Conservation (phyloP, 2,329 filamentous ascomycete species). For the Colletotrichum sp. region DNA sequence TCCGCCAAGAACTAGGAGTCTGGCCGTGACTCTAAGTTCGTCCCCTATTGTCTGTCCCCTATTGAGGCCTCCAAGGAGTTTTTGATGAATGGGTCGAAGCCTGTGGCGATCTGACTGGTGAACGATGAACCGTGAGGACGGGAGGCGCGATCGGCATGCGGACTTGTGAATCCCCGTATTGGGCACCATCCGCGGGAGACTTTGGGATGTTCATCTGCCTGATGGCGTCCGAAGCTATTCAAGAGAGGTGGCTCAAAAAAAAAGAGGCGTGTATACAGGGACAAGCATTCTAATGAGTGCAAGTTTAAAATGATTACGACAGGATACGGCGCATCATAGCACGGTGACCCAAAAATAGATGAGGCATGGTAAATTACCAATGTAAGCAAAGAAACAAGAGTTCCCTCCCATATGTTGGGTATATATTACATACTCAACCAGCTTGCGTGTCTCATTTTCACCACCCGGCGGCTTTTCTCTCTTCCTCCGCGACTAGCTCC, state of each 20-base stretch:
- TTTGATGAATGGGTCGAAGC: neutral
- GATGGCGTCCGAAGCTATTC: neutral
- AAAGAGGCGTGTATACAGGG: neutral
- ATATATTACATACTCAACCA: neutral
- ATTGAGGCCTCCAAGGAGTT: neutral
- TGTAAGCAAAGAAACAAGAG: neutral
- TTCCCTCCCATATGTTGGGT: neutral
- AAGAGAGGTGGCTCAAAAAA: neutral
- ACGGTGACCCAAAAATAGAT: constrained; percentile 4
- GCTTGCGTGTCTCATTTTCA: neutral
- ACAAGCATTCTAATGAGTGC: neutral
- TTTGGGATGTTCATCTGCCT: neutral
- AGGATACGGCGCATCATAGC: constrained; percentile 4
- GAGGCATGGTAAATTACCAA: neutral
- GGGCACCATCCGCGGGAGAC: neutral
- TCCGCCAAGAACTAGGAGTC: constrained; percentile 48
- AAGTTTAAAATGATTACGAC: neutral
- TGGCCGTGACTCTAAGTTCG: neutral
- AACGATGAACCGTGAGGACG: neutral
- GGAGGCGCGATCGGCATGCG: neutral
- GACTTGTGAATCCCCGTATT: neutral
- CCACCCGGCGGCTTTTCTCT: neutral
- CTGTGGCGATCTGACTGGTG: neutral
- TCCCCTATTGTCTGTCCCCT: neutral
- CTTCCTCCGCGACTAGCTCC: constrained; percentile 40